These are phyloP conservation scores for Curvularia verruculosa DNA, from an alignment of 2,329 filamentous ascomycete genomes.

Conservation along the genomic window DNA sequence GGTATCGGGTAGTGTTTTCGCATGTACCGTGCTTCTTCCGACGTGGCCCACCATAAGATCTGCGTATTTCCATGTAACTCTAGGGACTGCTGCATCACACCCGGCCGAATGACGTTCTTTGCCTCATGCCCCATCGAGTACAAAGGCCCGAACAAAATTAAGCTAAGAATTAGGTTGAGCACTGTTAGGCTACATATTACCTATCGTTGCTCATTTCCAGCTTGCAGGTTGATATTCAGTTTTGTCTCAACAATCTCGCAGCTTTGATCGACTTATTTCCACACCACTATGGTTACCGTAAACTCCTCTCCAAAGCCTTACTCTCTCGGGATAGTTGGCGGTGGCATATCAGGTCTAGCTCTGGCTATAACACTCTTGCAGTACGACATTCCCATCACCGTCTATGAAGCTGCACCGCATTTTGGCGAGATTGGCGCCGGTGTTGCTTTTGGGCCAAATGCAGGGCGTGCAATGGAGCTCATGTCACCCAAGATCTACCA, in stretches of 20 bases:
- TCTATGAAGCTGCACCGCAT: slow-evolving; percentile 62
- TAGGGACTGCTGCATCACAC: neutral
- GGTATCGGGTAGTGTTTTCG: neutral
- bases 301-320: slow-evolving; percentile 43
- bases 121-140: neutral
- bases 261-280: neutral
- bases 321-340: slow-evolving; percentile 63
- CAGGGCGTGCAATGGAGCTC: slow-evolving; percentile 60
- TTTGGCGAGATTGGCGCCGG: slow-evolving; percentile 67
- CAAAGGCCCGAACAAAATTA: slow-evolving; percentile 7
- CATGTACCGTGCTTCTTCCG: neutral
- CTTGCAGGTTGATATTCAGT: neutral
- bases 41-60: neutral
- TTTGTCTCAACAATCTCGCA: neutral
- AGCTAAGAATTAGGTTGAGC: slow-evolving; percentile 4
- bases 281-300: slow-evolving; percentile 26
- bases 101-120: neutral
- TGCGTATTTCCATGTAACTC: neutral
- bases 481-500: slow-evolving; percentile 53
- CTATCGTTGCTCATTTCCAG: neutral
- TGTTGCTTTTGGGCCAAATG: slow-evolving; percentile 63
- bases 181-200: neutral
- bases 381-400: slow-evolving; percentile 54
- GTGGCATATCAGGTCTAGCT: slow-evolving; percentile 63
- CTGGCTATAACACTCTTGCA: slow-evolving; percentile 61